Evolutionary conservation across 192 early-diverging fungal species (phyloP).

Genomic region (Allomyces arbusculus): DNA sequence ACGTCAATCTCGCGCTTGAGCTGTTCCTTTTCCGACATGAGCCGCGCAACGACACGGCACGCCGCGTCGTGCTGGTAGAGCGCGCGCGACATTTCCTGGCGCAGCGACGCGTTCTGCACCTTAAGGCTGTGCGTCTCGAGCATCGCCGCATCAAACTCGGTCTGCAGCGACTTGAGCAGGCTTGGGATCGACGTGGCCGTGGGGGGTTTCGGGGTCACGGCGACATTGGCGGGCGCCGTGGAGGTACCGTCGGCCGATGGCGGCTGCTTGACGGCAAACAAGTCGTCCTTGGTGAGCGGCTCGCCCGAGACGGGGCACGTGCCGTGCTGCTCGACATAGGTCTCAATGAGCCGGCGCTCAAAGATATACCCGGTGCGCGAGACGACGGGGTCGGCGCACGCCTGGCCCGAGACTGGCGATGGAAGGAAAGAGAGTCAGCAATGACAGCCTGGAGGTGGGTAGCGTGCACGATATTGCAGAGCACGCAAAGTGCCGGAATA

Average conservation of each 20-base stretch:
- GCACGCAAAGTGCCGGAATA: no score
- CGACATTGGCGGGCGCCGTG: neutral
- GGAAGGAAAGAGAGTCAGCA: no score
- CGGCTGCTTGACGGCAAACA: conserved; percentile 39
- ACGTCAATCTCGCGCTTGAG: conserved; percentile 34
- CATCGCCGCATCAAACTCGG: conserved; percentile 93
- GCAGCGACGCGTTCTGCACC: conserved; percentile 72
- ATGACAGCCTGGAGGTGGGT: no score
- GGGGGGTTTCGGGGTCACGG: conserved; percentile 71
- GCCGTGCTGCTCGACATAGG: conserved; percentile 64
- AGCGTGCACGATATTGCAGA: no score
- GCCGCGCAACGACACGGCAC: conserved; percentile 76
- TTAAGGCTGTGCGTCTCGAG: conserved; percentile 83
- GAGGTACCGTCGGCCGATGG: neutral
- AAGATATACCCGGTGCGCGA: conserved; percentile 73
- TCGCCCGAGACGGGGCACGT: conserved; percentile 64
- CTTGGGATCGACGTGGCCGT: conserved; percentile 79
- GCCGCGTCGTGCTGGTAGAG: conserved; percentile 94
- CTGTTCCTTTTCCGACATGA: conserved; percentile 81
- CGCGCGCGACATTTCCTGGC: conserved; percentile 81
- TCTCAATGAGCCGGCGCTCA: conserved; percentile 69
- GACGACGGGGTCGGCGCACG: conserved; percentile 69
- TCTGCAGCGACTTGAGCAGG: conserved; percentile 68
- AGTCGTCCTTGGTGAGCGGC: conserved; percentile 43
- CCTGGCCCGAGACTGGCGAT: conserved; percentile 70